These are phyloP conservation scores for Rhodosorus marinus DNA, from an alignment of 23 red algal species.

Conservation along the genomic window DNA sequence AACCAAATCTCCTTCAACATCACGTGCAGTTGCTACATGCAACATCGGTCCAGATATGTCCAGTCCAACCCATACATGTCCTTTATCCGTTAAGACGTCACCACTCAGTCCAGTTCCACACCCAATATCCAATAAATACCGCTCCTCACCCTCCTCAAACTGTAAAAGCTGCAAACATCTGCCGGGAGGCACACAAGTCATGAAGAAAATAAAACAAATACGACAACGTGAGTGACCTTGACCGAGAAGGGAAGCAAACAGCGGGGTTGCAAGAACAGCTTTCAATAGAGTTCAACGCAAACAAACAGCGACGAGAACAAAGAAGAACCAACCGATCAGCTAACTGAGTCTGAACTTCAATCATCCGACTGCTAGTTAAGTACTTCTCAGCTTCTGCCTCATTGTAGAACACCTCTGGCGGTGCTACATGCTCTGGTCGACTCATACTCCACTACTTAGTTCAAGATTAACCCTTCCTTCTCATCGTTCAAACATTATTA, in stretches of 20 bases:
- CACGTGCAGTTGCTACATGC: slow-evolving; percentile 17
- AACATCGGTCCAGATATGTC: slow-evolving; percentile 82
- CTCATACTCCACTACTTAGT: slow-evolving; percentile 2
- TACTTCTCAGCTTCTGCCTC: slow-evolving; percentile 61
- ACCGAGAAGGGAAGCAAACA: too few relatives aligned
- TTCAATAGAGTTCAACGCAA: neutral
- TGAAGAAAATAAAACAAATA: too few relatives aligned
- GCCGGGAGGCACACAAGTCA: too few relatives aligned
- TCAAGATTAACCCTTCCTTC: too few relatives aligned
- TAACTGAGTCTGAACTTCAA: slow-evolving; percentile 43
- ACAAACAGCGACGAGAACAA: too few relatives aligned
- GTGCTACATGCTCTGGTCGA: slow-evolving; percentile 66
- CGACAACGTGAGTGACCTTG: too few relatives aligned
- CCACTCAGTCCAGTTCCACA: slow-evolving; percentile 72
- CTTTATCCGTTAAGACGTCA: slow-evolving; percentile 35
- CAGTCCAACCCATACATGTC: slow-evolving; percentile 65
- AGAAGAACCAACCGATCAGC: too few relatives aligned
- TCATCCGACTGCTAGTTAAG: slow-evolving; percentile 34
- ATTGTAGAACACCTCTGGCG: slow-evolving; percentile 63
- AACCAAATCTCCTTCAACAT: slow-evolving; percentile 60
- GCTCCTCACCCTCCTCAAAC: neutral
- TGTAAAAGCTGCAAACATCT: slow-evolving; percentile 62
- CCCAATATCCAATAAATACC: slow-evolving; percentile 65
- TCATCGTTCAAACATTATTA: too few relatives aligned
- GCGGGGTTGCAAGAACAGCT: too few relatives aligned